Evolutionary conservation across 805 yeast genomes (phyloP).

Genomic region (Isabelozyma rhagii): DNA sequence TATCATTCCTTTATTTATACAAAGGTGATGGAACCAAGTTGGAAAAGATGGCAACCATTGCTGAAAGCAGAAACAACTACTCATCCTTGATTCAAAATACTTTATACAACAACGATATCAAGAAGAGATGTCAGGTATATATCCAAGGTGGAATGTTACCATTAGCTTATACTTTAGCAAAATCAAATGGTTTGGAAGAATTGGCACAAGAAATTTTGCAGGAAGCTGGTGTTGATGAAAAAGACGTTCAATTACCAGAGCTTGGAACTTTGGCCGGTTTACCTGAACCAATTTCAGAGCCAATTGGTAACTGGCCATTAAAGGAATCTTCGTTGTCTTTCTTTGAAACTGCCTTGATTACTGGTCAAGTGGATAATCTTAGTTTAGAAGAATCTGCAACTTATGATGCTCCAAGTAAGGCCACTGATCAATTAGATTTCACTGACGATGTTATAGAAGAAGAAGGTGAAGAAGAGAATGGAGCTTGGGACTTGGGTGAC

Average conservation of each 20-base stretch:
- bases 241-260: constrained; percentile 64
- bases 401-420: constrained; percentile 17
- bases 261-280: constrained; percentile 38
- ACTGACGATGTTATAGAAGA: constrained; percentile 43
- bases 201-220: constrained; percentile 70
- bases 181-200: constrained; percentile 74
- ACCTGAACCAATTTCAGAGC: constrained; percentile 46
- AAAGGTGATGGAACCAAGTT: constrained; percentile 80
- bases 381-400: constrained; percentile 41
- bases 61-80: constrained; percentile 81
- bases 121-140: constrained; percentile 70
- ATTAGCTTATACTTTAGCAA: constrained; percentile 90
- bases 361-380: constrained; percentile 70
- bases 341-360: constrained; percentile 76
- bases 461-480: constrained; percentile 54
- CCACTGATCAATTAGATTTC: constrained; percentile 19
- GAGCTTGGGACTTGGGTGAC: constrained; percentile 80
- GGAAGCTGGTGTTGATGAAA: constrained; percentile 62
- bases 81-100: constrained; percentile 82
- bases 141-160: constrained; percentile 79
- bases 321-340: constrained; percentile 67
- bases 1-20: constrained; percentile 81
- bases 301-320: constrained; percentile 76
- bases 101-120: constrained; percentile 69
- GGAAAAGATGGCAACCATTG: constrained; percentile 81